Conservation (phyloP, 2,329 filamentous ascomycete species). For the Knufia fluminis region DNA sequence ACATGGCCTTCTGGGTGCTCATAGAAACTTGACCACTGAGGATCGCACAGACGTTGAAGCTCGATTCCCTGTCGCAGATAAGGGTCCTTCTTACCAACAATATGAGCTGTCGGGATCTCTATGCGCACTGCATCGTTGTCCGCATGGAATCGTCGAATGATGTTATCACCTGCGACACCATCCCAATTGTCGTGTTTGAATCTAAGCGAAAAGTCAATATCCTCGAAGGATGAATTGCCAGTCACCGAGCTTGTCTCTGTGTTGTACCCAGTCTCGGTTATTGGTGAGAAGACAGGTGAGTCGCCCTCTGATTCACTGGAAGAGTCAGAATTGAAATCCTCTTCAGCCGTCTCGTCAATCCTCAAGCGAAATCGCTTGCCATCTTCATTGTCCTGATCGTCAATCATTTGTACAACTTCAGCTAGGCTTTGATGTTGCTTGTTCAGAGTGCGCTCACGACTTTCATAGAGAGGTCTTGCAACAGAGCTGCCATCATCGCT, state of each 20-base stretch:
- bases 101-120: constrained; percentile 34
- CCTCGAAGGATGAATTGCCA: too few species aligned
- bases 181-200: constrained; percentile 15
- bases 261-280: neutral
- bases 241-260: neutral
- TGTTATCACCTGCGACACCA: constrained; percentile 7
- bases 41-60: constrained; percentile 29
- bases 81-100: constrained; percentile 35
- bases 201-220: too few species aligned
- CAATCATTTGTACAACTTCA: too few species aligned
- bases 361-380: constrained; percentile 1
- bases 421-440: too few species aligned
- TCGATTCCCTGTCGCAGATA: constrained; percentile 31
- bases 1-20: constrained; percentile 38
- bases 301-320: neutral
- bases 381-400: neutral
- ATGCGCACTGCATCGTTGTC: constrained; percentile 23
- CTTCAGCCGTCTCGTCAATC: constrained; percentile 1
- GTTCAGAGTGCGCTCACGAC: too few species aligned
- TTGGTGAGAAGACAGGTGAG: neutral
- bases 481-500: constrained; percentile 5
- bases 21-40: constrained; percentile 25
- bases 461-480: neutral
- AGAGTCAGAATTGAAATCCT: neutral
- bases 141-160: constrained; percentile 11